Evolutionary conservation across 208 protist genomes (phyloP), one percentile per base, ranked within the genome.

Genomic region (Trypanosoma brucei): DNA sequence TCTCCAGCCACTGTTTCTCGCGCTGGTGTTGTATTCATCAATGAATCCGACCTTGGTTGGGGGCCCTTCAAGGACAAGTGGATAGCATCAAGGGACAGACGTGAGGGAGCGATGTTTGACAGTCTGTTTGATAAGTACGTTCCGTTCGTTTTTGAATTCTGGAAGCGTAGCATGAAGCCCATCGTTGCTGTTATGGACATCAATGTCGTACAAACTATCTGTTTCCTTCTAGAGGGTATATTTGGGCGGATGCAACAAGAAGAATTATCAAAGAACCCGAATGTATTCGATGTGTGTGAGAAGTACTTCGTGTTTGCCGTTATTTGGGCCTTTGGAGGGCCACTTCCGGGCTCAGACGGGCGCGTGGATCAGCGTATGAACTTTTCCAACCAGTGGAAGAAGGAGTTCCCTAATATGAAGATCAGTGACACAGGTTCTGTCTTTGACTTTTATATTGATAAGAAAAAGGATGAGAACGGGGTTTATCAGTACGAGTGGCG

Each of bases 111-210:
- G 33, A 91, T 93, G 39, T 79, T 99, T 42, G 93, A 97, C 70
- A 96, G 87, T 64, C 84, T 99, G 42, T 99, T 99, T 73, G 94
- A 98, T 67, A 98, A 98, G 79, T 99, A 99, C 78, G 93, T 98
- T 39, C 77, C 87, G 8, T 81, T 83, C 49, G 93, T 96, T 31
- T 87, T 99, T 55, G 90, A 97, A 51, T 95, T 94, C 63, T 96
- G 98, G 79, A 93, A 95, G 67, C 87, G 92, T 35, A 82, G 77
- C 40, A 93, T 96, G 86, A 83, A 81, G 4, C 69, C 88, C 30
- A 78, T 96, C 53, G 92, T 97, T 36, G 70, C 86, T 39, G 71
- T 96, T 56, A 88, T 86, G 73, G 96, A 99, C 73, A 97, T 99
- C 76, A 97, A 91, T 70, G 72, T 97, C 40, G 91, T 99, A n/a